These are phyloP conservation scores for Calcarisporium arbuscula DNA, from an alignment of 2,329 filamentous ascomycete genomes.

Conservation along the genomic window DNA sequence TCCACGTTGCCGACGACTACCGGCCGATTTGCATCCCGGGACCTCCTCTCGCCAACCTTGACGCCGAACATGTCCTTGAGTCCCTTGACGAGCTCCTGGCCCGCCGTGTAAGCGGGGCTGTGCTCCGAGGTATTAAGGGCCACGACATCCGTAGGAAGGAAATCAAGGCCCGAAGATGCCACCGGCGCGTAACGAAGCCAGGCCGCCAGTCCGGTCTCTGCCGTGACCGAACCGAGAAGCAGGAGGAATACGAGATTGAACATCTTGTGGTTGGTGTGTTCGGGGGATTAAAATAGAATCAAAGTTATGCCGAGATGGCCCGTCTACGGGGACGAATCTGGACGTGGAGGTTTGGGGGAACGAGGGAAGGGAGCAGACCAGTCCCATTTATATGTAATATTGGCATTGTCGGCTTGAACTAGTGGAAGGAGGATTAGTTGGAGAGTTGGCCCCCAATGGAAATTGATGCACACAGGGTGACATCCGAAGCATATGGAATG, in stretches of 20 bases:
- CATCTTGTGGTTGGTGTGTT: too few relatives aligned
- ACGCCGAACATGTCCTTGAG: constrained; percentile 51
- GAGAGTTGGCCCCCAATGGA: too few relatives aligned
- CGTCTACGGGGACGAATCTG: too few relatives aligned
- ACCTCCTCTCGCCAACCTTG: constrained; percentile 23
- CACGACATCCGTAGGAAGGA: constrained; percentile 42
- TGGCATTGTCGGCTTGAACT: too few relatives aligned
- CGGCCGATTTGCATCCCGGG: constrained; percentile 9
- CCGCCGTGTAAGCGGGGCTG: constrained; percentile 54
- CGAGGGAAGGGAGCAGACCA: too few relatives aligned
- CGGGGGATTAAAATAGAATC: too few relatives aligned
- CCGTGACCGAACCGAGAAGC: constrained; percentile 23
- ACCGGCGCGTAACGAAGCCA: constrained; percentile 61
- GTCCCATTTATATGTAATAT: too few relatives aligned
- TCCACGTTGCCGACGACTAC: constrained; percentile 17
- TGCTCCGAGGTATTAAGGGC: constrained; percentile 45
- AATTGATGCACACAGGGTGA: too few relatives aligned
- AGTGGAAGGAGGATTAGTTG: too few relatives aligned
- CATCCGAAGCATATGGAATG: too few relatives aligned
- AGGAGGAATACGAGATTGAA: constrained; percentile 3
- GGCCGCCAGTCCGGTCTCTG: constrained; percentile 54
- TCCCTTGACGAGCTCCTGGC: constrained; percentile 51
- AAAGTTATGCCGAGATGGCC: too few relatives aligned
- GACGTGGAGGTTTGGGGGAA: too few relatives aligned
- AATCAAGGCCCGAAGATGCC: constrained; percentile 27